These are phyloP conservation scores for Stemphylium vesicarium DNA, from an alignment of 2,329 filamentous ascomycete species.

Conservation along the genomic window DNA sequence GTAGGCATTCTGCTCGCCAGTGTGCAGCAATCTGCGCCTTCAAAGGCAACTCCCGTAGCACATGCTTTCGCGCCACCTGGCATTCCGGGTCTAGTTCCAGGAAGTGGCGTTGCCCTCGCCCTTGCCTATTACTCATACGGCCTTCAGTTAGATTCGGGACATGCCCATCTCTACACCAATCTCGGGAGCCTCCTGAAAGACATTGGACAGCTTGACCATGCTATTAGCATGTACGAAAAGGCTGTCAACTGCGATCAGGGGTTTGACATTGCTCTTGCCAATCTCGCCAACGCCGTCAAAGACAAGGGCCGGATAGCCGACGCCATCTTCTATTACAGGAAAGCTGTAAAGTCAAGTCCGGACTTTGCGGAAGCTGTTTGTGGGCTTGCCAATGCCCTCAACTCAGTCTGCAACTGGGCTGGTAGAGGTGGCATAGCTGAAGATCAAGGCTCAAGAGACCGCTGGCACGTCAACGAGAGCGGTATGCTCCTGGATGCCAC, in stretches of 20 bases:
- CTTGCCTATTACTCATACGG: slow-evolving; percentile 96
- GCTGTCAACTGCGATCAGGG: slow-evolving; percentile 90
- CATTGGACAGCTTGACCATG: slow-evolving; percentile 87
- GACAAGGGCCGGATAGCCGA: slow-evolving; percentile 92
- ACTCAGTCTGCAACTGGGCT: slow-evolving; percentile 95
- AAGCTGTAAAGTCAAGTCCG: slow-evolving; percentile 89
- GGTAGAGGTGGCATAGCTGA: slow-evolving; percentile 84
- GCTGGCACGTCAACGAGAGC: slow-evolving; percentile 89
- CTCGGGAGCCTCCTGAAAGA: slow-evolving; percentile 94
- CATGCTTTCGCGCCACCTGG: slow-evolving; percentile 44
- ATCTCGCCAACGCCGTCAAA: slow-evolving; percentile 96
- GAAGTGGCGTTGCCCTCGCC: slow-evolving; percentile 86
- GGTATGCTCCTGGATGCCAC: slow-evolving; percentile 82
- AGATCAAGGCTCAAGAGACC: slow-evolving; percentile 75
- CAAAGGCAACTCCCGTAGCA: slow-evolving; percentile 52
- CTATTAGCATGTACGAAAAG: slow-evolving; percentile 96
- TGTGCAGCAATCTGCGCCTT: slow-evolving; percentile 72
- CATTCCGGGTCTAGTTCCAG: slow-evolving; percentile 81
- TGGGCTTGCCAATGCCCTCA: slow-evolving; percentile 90
- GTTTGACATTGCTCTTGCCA: slow-evolving; percentile 96
- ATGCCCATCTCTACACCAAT: slow-evolving; percentile 97
- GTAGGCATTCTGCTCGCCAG: slow-evolving; percentile 96
- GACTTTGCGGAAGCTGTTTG: slow-evolving; percentile 97
- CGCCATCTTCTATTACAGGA: slow-evolving; percentile 88
- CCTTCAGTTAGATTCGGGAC: slow-evolving; percentile 80